Evolutionary conservation across 495 filamentous ascomycete genomes (phyloP).

Genomic region (Talaromyces nanjingensis): DNA sequence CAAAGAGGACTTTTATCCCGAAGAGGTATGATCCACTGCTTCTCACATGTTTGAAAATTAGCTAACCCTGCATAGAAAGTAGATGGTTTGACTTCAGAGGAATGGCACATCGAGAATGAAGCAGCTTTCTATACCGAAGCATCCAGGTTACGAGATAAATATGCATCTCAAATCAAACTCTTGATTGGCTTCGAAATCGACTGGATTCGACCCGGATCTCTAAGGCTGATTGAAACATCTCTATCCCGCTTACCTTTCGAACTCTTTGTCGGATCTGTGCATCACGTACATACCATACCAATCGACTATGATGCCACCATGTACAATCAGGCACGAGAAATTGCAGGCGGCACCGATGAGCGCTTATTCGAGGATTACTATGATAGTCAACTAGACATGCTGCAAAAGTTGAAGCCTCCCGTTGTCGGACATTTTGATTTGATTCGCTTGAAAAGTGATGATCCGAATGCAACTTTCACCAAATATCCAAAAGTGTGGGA

Average conservation of each 20-base stretch:
- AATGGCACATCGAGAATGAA: slow-evolving; percentile 48
- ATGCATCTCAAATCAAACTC: slow-evolving; percentile 65
- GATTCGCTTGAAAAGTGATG: slow-evolving; percentile 69
- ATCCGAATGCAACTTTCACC: slow-evolving; percentile 52
- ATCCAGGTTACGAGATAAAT: slow-evolving; percentile 58
- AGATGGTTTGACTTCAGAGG: slow-evolving; percentile 13
- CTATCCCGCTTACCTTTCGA: slow-evolving; percentile 60
- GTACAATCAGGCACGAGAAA: slow-evolving; percentile 56
- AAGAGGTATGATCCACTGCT: slow-evolving; percentile 55
- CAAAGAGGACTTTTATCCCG: slow-evolving; percentile 77
- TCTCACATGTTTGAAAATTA: background rate
- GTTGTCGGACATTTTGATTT: slow-evolving; percentile 94
- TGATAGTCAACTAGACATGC: slow-evolving; percentile 78
- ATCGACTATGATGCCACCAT: slow-evolving; percentile 75
- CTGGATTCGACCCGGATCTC: slow-evolving; percentile 71
- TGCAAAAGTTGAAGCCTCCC: slow-evolving; percentile 61
- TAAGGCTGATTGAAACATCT: slow-evolving; percentile 48
- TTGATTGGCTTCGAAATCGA: slow-evolving; percentile 90
- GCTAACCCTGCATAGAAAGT: background rate
- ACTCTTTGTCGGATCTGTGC: slow-evolving; percentile 84
- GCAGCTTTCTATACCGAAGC: slow-evolving; percentile 67
- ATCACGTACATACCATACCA: slow-evolving; percentile 78
- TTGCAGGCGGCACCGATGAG: slow-evolving; percentile 60
- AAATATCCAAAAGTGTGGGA: slow-evolving; percentile 60
- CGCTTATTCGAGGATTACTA: slow-evolving; percentile 73